These are phyloP conservation scores for Candida sithepensis DNA, from an alignment of 805 yeast genomes.

Conservation along the genomic window DNA sequence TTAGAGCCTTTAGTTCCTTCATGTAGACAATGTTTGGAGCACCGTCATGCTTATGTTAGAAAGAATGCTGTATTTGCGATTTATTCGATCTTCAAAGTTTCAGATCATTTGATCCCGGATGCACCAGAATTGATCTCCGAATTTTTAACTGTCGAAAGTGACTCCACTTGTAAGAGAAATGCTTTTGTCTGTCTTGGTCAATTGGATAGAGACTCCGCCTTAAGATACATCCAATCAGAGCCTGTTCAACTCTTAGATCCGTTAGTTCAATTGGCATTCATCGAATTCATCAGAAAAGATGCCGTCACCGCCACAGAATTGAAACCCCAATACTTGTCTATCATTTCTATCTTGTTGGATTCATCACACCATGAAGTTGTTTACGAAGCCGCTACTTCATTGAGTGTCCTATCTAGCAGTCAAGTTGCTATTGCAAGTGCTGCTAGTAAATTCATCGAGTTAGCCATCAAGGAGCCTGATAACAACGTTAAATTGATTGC, in stretches of 20 bases:
- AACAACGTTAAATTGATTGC: conserved; percentile 92
- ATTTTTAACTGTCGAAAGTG: conserved; percentile 78
- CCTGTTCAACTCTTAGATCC: conserved; percentile 70
- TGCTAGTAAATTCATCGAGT: conserved; percentile 80
- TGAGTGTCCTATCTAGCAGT: conserved; percentile 52
- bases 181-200: conserved; percentile 86
- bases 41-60: conserved; percentile 96
- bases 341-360: conserved; percentile 71
- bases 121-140: conserved; percentile 80
- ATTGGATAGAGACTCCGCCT: conserved; percentile 80
- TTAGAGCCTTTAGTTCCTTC: conserved; percentile 94
- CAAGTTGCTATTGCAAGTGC: conserved; percentile 71
- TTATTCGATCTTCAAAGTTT: conserved; percentile 72
- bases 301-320: conserved; percentile 60
- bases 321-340: conserved; percentile 64
- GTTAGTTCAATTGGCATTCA: conserved; percentile 79
- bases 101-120: conserved; percentile 89
- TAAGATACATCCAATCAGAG: conserved; percentile 74
- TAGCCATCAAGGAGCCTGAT: conserved; percentile 91
- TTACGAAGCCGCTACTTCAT: conserved; percentile 88
- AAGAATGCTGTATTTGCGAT: conserved; percentile 95
- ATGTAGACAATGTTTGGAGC: conserved; percentile 85
- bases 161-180: conserved; percentile 91
- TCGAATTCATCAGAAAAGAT: conserved; percentile 88
- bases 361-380: conserved; percentile 68